Base-by-base conservation (phyloP, 495 filamentous ascomycete genomes). In the Poronia punctata region DNA sequence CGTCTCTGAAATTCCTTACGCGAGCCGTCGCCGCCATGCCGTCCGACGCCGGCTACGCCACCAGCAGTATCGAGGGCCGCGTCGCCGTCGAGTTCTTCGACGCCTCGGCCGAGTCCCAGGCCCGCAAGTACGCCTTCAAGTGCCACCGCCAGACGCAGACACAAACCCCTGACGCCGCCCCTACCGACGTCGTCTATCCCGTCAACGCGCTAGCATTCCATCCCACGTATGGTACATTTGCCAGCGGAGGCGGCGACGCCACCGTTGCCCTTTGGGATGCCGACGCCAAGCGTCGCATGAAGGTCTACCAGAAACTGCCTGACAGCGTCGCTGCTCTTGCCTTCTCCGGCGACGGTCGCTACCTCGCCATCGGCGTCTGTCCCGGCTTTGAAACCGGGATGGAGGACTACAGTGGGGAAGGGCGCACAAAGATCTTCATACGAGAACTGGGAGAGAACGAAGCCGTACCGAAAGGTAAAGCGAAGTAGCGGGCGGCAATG, bases 81-180 rank as follows among this genome's bases (percentile, higher is more conserved):
- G 84, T 96, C 0, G 90, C 88, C 0, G 92, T 98, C 1, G 92
- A 98, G 56, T 97, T 89, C 85, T 96, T 97, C 65, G 92, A 96
- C 55, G 82, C 89, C 9, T 83, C 78, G 6, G 68, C 78, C 21
- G 80, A 84, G 53, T 88, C 84, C 3, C 87, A 96, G 61, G 82
- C 83, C 12, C 73, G 89, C 40, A 97, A 95, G 54, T 98, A 96
- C 68, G 92, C 92, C 7, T 98, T 98, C 72, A 98, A 98, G 59
- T 98, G 92, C 64, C 92, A 98, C 64, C 80, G 92, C 8, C 83
- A 92, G 60, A 36, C 52, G 11, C 64, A 65, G 1, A 24, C 50
- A 3, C 15, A 7, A 7, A 17, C 26, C 7, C 17, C 46, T 19
- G 44, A 34, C 30, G 64, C 66, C 2, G 56, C 54, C 16, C 52